These are phyloP conservation scores for Populus davidiana DNA, from an alignment of 345 rosid species.

Conservation along the genomic window DNA sequence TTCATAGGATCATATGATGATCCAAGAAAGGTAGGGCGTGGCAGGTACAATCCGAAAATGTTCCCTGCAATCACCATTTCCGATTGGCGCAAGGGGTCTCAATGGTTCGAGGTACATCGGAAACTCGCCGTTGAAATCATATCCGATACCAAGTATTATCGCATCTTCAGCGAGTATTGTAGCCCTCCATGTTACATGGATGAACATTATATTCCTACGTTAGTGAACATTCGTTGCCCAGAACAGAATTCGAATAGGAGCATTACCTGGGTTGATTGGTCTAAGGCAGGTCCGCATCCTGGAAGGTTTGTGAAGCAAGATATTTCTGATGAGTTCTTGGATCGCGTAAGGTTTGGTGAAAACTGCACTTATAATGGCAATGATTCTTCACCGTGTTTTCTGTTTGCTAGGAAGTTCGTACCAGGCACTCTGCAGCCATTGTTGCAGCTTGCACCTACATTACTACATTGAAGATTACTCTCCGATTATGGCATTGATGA, in stretches of 20 bases:
- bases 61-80: conserved; percentile 37
- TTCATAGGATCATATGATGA: conserved; percentile 47
- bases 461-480: not conserved
- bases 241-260: conserved; percentile 36
- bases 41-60: conserved; percentile 62
- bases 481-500: too few species aligned
- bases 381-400: conserved; percentile 34
- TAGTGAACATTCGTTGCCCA: conserved; percentile 28
- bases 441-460: conserved; percentile 33
- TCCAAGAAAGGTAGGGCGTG: conserved; percentile 46
- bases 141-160: conserved; percentile 38
- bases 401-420: conserved; percentile 51
- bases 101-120: conserved; percentile 49
- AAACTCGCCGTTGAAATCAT: conserved; percentile 32
- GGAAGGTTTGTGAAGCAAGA: conserved; percentile 33
- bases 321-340: conserved; percentile 34
- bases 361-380: conserved; percentile 41
- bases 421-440: conserved; percentile 44
- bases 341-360: conserved; percentile 33
- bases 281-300: conserved; percentile 42
- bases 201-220: conserved; percentile 46
- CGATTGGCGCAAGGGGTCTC: conserved; percentile 27
- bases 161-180: conserved; percentile 27
- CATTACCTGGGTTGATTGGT: conserved; percentile 57
- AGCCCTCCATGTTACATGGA: conserved; percentile 47